These are phyloP conservation scores for Fusarium foetens DNA, from an alignment of 2,329 filamentous ascomycete genomes.

Conservation along the genomic window DNA sequence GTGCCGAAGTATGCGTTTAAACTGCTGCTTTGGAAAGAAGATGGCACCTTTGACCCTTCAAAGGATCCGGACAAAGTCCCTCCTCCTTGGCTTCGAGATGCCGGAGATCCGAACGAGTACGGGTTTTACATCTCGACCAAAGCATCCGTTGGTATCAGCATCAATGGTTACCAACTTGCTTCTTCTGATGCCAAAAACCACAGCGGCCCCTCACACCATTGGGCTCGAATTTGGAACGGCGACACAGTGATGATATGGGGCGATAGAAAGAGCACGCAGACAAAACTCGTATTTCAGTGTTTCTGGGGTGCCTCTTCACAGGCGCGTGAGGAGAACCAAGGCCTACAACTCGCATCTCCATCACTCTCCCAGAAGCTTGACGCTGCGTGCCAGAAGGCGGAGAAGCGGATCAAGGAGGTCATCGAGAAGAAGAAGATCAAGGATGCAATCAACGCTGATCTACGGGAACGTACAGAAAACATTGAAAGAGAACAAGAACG, in stretches of 20 bases:
- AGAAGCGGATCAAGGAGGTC: slow-evolving; percentile 56
- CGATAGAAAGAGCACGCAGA: slow-evolving; percentile 53
- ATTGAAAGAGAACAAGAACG: slow-evolving; percentile 60
- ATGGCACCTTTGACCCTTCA: slow-evolving; percentile 70
- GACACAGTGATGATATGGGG: slow-evolving; percentile 80
- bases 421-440: slow-evolving; percentile 55
- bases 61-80: slow-evolving; percentile 65
- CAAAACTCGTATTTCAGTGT: slow-evolving; percentile 63
- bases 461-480: slow-evolving; percentile 53
- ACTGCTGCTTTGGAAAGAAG: slow-evolving; percentile 77
- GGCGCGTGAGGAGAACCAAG: slow-evolving; percentile 47
- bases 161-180: slow-evolving; percentile 77
- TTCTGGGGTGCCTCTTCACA: slow-evolving; percentile 65
- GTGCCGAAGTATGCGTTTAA: slow-evolving; percentile 87
- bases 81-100: slow-evolving; percentile 54
- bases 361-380: slow-evolving; percentile 59
- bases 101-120: slow-evolving; percentile 62
- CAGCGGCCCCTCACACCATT: slow-evolving; percentile 64
- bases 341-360: slow-evolving; percentile 51
- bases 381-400: slow-evolving; percentile 57
- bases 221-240: slow-evolving; percentile 78
- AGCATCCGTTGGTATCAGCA: slow-evolving; percentile 76
- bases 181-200: slow-evolving; percentile 66
- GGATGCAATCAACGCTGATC: slow-evolving; percentile 58
- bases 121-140: slow-evolving; percentile 83